Percentiles rank a stretch among this genome's conserved stretches.
These are phyloP conservation scores for Musa balbisiana DNA, from an alignment of 202 grass and related monocot species.

Conservation along the genomic window DNA sequence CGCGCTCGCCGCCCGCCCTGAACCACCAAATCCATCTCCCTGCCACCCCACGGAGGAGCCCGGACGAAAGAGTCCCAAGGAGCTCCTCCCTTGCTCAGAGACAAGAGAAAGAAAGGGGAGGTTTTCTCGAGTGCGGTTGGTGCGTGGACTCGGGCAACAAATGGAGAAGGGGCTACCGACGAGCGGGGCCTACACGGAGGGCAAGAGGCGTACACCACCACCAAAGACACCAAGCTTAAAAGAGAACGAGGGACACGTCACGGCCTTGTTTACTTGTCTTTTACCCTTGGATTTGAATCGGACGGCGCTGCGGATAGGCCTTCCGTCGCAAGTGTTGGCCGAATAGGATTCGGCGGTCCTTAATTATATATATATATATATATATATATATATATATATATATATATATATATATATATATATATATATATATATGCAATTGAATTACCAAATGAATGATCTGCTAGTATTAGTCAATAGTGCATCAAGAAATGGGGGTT, in stretches of 20 bases:
- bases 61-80: background rate
- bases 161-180: background rate
- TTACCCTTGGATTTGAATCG: background rate
- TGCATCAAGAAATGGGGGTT: background rate
- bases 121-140: background rate
- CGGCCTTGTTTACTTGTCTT: background rate
- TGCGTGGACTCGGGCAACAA: background rate
- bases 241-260: background rate
- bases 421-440: background rate
- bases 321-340: background rate
- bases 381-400: background rate
- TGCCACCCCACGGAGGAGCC: background rate
- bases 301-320: background rate
- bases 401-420: background rate
- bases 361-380: too few relatives aligned
- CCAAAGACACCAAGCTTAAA: background rate
- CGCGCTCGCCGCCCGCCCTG: background rate
- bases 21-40: background rate
- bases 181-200: background rate
- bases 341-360: background rate
- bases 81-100: background rate
- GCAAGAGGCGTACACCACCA: background rate
- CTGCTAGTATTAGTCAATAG: background rate
- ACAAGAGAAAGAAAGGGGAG: background rate
- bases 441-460: background rate